These are phyloP conservation scores for Lachnellula suecica DNA, from an alignment of 2,329 filamentous ascomycete species.

Conservation along the genomic window DNA sequence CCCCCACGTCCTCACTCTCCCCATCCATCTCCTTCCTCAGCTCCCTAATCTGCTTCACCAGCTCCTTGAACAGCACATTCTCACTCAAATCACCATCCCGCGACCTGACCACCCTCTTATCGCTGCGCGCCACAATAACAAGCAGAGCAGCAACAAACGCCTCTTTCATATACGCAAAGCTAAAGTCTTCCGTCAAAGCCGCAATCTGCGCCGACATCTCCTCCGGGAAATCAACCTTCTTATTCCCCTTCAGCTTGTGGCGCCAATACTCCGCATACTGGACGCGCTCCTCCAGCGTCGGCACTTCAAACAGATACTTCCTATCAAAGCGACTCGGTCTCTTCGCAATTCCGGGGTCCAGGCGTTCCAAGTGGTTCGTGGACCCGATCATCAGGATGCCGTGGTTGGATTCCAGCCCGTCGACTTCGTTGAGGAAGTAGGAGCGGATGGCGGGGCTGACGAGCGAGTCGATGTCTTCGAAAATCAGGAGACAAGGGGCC, in stretches of 20 bases:
- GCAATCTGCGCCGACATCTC: constrained; percentile 63
- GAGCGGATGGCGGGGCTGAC: constrained; percentile 59
- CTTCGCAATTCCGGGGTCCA: constrained; percentile 68
- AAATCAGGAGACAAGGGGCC: constrained; percentile 68
- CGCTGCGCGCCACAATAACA: constrained; percentile 47
- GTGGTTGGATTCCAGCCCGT: constrained; percentile 68
- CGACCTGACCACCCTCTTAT: constrained; percentile 2
- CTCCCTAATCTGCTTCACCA: constrained; percentile 62
- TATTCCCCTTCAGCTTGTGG: constrained; percentile 52
- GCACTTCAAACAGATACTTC: constrained; percentile 64
- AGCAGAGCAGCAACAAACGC: constrained; percentile 64
- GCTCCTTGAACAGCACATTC: constrained; percentile 57
- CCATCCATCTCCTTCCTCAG: constrained; percentile 58
- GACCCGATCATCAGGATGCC: constrained; percentile 69
- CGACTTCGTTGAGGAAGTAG: constrained; percentile 73
- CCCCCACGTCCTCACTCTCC: constrained; percentile 20
- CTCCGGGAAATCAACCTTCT: constrained; percentile 60
- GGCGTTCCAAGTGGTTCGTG: constrained; percentile 63
- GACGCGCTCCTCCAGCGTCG: constrained; percentile 51
- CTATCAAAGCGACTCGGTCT: constrained; percentile 66
- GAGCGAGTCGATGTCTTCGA: constrained; percentile 70
- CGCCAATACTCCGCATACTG: constrained; percentile 66
- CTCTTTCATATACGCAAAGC: constrained; percentile 70
- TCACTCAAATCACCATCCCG: constrained; percentile 42
- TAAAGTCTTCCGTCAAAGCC: constrained; percentile 62